Percentiles rank a stretch among this genome's conserved stretches.
phyloP scores from a whole-genome alignment of 345 rosid species.

The Populus davidiana region DNA sequence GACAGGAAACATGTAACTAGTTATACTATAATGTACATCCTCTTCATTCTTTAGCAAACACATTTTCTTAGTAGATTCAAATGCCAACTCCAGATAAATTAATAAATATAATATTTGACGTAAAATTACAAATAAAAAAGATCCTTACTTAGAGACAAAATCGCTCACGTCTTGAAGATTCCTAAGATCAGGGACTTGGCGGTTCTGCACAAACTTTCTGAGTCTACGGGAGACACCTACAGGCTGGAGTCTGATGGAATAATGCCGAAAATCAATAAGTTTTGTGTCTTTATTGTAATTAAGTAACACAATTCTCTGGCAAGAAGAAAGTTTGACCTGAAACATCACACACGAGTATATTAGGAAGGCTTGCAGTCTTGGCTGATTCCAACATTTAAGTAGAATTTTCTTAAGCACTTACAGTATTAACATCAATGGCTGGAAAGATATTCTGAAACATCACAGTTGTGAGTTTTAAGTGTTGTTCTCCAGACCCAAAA shows the following conservation, averaged over 20 bases:
- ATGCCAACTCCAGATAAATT: neutral
- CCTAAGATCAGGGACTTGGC: conserved; percentile 82
- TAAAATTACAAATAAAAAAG: neutral
- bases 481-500: conserved; percentile 81
- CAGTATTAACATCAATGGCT: conserved; percentile 85
- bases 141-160: conserved; percentile 78
- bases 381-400: conserved; percentile 11
- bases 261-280: conserved; percentile 82
- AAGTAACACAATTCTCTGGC: conserved; percentile 89
- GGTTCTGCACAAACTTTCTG: conserved; percentile 84
- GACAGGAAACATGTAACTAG: neutral
- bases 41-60: neutral
- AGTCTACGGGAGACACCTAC: conserved; percentile 84
- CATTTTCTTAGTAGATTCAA: neutral
- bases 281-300: conserved; percentile 86
- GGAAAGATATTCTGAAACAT: conserved; percentile 98
- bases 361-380: conserved; percentile 10
- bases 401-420: conserved; percentile 34
- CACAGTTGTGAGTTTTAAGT: conserved; percentile 74
- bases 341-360: conserved; percentile 25
- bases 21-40: neutral
- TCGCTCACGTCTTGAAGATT: conserved; percentile 88
- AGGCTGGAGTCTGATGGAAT: conserved; percentile 85
- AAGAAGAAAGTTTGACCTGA: conserved; percentile 89
- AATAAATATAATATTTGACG: neutral